phyloP scores from a whole-genome alignment of 306 rosid species.

The Clitoria ternatea region DNA sequence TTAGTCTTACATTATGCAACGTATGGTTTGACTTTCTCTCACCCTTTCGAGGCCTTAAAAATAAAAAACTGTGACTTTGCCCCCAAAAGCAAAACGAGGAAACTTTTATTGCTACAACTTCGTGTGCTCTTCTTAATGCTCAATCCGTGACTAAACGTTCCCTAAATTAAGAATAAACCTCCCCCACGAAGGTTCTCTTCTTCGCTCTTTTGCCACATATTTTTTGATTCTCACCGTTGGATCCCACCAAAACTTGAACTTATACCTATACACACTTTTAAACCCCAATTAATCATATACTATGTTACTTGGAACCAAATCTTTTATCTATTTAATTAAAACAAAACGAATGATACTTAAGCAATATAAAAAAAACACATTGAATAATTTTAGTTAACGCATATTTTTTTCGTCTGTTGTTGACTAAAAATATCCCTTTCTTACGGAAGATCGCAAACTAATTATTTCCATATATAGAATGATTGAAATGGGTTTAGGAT shows the following conservation, averaged over 20 bases:
- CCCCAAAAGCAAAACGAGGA: background rate
- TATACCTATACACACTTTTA: background rate
- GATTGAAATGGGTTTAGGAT: no score
- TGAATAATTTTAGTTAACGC: no score
- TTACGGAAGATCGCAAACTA: no score
- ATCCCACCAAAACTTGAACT: background rate
- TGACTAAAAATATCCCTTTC: no score
- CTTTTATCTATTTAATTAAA: background rate
- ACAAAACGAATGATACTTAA: background rate
- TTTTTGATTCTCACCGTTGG: background rate
- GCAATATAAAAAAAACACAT: no score
- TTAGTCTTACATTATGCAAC: no score
- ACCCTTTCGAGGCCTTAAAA: no score
- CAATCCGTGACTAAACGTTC: background rate
- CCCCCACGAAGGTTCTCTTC: background rate
- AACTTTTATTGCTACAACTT: background rate
- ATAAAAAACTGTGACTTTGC: no score
- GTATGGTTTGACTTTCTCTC: no score
- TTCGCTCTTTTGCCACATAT: background rate
- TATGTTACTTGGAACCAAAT: background rate
- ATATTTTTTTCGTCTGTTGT: no score
- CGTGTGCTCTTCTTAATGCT: background rate
- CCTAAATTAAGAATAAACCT: background rate
- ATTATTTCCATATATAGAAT: no score
- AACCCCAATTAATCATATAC: background rate